These are phyloP conservation scores for Pugionium cornutum DNA, from an alignment of 345 rosid genomes.

Conservation along the genomic window DNA sequence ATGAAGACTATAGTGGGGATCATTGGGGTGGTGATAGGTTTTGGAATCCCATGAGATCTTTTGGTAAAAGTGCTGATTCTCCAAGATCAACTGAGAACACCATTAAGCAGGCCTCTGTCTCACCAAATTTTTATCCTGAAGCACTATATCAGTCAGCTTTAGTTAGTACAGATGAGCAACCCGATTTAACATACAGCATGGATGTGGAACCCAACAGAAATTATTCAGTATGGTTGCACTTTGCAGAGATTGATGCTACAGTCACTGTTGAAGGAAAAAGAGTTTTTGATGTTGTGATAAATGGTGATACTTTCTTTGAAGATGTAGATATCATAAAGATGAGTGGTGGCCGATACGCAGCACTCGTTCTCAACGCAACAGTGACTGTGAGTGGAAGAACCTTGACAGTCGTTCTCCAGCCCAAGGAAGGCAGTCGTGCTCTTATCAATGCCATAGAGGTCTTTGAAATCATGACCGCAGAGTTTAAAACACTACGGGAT, in stretches of 20 bases:
- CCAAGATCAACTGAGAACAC: slow-evolving; percentile 60
- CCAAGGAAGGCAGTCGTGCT: slow-evolving; percentile 64
- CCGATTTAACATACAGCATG: slow-evolving; percentile 65
- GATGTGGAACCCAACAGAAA: slow-evolving; percentile 92
- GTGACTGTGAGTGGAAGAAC: slow-evolving; percentile 79
- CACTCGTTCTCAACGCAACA: slow-evolving; percentile 81
- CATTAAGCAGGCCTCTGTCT: slow-evolving; percentile 61
- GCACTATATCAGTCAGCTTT: slow-evolving; percentile 81
- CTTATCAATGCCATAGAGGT: slow-evolving; percentile 88
- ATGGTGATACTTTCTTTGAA: slow-evolving; percentile 57
- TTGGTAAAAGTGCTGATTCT: slow-evolving; percentile 60
- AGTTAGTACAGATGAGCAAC: slow-evolving; percentile 64
- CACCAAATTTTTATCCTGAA: slow-evolving; percentile 90
- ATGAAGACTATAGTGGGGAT: slow-evolving; percentile 71
- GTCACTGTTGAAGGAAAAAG: slow-evolving; percentile 64
- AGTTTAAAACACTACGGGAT: slow-evolving; percentile 66
- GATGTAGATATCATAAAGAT: slow-evolving; percentile 64
- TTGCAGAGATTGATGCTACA: slow-evolving; percentile 84
- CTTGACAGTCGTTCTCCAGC: slow-evolving; percentile 68
- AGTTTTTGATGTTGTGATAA: slow-evolving; percentile 81
- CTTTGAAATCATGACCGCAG: slow-evolving; percentile 67
- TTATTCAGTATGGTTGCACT: slow-evolving; percentile 92
- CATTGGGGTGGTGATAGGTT: slow-evolving; percentile 99
- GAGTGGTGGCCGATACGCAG: slow-evolving; percentile 66
- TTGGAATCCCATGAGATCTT: slow-evolving; percentile 68